These are phyloP conservation scores for Gaillardinia entomophila DNA, from an alignment of 805 yeast genomes.

Conservation along the genomic window DNA sequence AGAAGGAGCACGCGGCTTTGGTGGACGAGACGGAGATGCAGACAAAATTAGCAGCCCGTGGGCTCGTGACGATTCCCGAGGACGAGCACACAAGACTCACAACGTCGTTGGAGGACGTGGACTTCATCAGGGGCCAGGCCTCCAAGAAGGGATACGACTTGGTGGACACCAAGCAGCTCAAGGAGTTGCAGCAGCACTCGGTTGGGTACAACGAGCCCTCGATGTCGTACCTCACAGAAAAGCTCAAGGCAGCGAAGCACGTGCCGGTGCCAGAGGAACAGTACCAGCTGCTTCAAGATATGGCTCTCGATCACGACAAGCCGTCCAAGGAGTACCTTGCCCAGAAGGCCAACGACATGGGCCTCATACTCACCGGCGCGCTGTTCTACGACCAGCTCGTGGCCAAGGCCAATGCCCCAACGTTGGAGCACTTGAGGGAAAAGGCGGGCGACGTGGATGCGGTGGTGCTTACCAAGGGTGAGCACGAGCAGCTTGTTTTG, in stretches of 20 bases:
- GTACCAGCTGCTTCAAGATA: conserved; percentile 8
- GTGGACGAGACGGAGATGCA: conserved; percentile 30
- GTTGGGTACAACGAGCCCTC: conserved; percentile 16
- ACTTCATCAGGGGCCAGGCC: conserved; percentile 1
- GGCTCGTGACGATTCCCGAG: conserved; percentile 27
- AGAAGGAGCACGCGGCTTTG: conserved; percentile 21
- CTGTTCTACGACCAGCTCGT: conserved; percentile 25
- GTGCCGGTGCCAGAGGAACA: conserved; percentile 5
- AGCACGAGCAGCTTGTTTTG: conserved; percentile 11
- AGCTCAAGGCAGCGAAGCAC: conserved; percentile 12
- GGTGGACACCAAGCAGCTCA: conserved; percentile 6
- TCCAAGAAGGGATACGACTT: conserved; percentile 8
- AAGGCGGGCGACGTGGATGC: conserved; percentile 10
- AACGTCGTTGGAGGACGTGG: conserved; percentile 9
- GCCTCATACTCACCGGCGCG: conserved; percentile 24
- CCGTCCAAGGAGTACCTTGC: conserved; percentile 29
- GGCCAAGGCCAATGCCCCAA: conserved; percentile 9
- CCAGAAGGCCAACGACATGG: conserved; percentile 28
- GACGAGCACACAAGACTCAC: conserved; percentile 14
- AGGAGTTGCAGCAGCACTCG: conserved; percentile 3
- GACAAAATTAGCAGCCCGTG: conserved; percentile 19
- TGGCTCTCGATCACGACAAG: conserved; percentile 22
- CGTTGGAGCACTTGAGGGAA: conserved; percentile 8
- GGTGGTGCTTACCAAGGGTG: conserved; percentile 9
- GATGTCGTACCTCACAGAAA: conserved; percentile 14